Evolutionary conservation across 1,139 yeast species (phyloP).

Genomic region (Wickerhamomyces sp.): DNA sequence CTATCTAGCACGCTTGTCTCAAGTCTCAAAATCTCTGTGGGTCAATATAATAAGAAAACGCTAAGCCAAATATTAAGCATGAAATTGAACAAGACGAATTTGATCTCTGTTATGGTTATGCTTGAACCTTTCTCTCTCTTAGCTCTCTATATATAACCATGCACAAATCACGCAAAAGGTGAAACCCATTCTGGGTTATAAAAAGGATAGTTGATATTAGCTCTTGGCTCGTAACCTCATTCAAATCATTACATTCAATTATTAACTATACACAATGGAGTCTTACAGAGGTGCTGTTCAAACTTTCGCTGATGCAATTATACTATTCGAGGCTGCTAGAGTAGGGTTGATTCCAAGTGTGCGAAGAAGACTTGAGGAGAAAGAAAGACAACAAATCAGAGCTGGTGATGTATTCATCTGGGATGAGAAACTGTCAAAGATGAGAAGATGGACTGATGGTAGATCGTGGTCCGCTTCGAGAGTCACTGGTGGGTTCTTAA

Average conservation of each 20-base stretch:
- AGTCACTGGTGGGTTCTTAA: slow-evolving; percentile 59
- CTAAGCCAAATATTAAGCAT: too few species aligned
- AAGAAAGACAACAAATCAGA: slow-evolving; percentile 45
- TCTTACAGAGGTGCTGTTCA: slow-evolving; percentile 58
- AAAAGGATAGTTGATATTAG: neutral
- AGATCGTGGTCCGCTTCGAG: slow-evolving; percentile 67
- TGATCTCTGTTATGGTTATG: too few species aligned
- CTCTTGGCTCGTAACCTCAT: too few species aligned
- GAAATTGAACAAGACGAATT: too few species aligned
- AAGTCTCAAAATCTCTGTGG: too few species aligned
- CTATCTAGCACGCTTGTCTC: too few species aligned
- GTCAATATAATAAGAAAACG: too few species aligned
- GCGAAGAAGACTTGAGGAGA: slow-evolving; percentile 52
- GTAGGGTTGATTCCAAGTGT: slow-evolving; percentile 52
- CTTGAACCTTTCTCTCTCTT: too few species aligned
- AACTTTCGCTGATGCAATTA: slow-evolving; percentile 56
- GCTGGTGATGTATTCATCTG: slow-evolving; percentile 65
- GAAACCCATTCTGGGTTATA: neutral
- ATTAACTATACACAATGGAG: slow-evolving; percentile 33
- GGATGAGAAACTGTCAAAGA: slow-evolving; percentile 68
- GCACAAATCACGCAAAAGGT: too few species aligned
- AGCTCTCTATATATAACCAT: too few species aligned
- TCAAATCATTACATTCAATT: neutral
- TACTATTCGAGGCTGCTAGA: slow-evolving; percentile 61
- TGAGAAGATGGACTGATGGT: slow-evolving; percentile 78